A percentile compares a stretch with the other conserved stretches of the same genome.
Conservation (phyloP, 192 early-diverging fungal genomes). For the Coemansia sp. region DNA sequence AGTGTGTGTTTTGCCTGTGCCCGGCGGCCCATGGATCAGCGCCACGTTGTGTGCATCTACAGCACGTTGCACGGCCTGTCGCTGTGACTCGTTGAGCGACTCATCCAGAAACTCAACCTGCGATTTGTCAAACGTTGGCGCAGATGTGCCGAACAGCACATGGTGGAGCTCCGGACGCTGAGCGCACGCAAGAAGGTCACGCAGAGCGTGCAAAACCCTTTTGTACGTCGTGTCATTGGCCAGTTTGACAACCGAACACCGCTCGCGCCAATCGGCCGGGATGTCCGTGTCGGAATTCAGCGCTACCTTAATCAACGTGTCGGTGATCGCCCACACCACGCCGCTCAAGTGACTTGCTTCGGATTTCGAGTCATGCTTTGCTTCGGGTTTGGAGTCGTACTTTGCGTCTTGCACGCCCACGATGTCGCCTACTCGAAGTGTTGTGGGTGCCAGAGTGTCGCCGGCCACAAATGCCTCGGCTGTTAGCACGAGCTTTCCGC, state of each 20-base stretch:
- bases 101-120: constrained; percentile 57
- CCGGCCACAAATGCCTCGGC: constrained; percentile 60
- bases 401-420: constrained; percentile 50
- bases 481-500: constrained; percentile 68
- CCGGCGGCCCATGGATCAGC: constrained; percentile 85
- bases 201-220: constrained; percentile 45
- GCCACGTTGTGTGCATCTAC: constrained; percentile 64
- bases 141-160: constrained; percentile 46
- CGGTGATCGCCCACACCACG: constrained; percentile 59
- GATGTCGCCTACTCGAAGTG: constrained; percentile 68
- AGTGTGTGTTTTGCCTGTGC: constrained; percentile 88
- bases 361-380: background rate
- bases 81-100: constrained; percentile 69
- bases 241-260: constrained; percentile 59
- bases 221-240: constrained; percentile 52
- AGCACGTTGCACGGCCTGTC: constrained; percentile 64
- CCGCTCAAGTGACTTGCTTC: constrained; percentile 23
- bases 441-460: constrained; percentile 60
- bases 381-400: background rate
- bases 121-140: constrained; percentile 27
- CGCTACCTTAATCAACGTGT: constrained; percentile 63
- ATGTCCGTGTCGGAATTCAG: constrained; percentile 56
- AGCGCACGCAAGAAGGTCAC: constrained; percentile 9
- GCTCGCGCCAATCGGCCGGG: constrained; percentile 62
- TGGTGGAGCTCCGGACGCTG: constrained; percentile 31